Conservation (phyloP, 169 alveolate species). For the Plasmodium coatneyi region DNA sequence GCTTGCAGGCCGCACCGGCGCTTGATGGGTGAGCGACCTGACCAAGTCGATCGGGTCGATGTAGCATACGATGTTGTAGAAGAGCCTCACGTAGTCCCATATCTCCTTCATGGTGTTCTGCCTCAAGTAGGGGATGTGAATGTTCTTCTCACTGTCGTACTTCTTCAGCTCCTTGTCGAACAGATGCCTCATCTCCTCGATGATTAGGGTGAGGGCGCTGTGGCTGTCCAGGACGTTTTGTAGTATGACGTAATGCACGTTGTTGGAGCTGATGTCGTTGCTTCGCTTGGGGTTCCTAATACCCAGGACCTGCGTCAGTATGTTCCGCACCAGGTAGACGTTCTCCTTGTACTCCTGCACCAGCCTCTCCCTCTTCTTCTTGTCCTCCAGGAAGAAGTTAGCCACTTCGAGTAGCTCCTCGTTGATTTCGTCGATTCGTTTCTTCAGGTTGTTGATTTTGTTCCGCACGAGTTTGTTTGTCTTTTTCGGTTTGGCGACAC, state of each 20-base stretch:
- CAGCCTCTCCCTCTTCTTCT: constrained; percentile 26
- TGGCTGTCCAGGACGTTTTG: constrained; percentile 32
- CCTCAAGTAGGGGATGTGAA: constrained; percentile 49
- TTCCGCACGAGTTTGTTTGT: constrained; percentile 8
- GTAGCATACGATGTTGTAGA: constrained; percentile 54
- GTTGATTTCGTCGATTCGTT: constrained; percentile 20
- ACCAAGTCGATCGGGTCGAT: constrained; percentile 73
- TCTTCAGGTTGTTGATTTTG: constrained; percentile 27
- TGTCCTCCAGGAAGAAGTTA: constrained; percentile 31
- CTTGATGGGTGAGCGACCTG: constrained; percentile 35
- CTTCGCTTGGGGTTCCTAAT: constrained; percentile 9
- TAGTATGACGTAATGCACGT: constrained; percentile 49
- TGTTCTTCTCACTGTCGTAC: constrained; percentile 51
- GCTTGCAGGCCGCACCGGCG: not conserved
- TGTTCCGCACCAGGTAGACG: constrained; percentile 23
- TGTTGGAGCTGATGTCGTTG: constrained; percentile 13
- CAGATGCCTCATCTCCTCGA: constrained; percentile 52
- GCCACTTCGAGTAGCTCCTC: constrained; percentile 42
- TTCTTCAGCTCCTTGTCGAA: constrained; percentile 57
- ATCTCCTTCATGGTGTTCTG: constrained; percentile 55
- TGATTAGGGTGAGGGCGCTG: constrained; percentile 28
- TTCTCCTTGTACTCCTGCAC: constrained; percentile 27
- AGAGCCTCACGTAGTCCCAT: constrained; percentile 65
- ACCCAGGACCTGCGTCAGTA: constrained; percentile 49
- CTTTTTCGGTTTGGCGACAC: not conserved